These are phyloP conservation scores for Pholiota conissans DNA, from an alignment of 768 basidiomycete genomes.

Conservation along the genomic window DNA sequence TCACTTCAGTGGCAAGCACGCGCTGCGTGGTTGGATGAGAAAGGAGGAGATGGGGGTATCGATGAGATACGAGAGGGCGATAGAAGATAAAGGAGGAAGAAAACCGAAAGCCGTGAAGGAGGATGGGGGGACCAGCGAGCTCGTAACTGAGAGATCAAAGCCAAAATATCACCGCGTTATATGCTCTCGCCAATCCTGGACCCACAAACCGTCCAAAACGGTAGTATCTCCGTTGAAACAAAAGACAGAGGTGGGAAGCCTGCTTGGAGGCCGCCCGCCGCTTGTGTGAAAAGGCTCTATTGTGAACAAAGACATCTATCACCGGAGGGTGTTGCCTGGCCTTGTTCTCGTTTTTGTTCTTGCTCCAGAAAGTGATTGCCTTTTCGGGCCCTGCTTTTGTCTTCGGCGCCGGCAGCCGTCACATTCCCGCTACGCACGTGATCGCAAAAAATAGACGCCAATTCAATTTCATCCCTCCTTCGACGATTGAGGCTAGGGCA, in stretches of 20 bases:
- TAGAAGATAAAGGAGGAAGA: neutral
- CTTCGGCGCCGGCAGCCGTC: constrained; percentile 1
- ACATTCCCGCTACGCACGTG: neutral
- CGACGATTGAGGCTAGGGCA: too few relatives aligned
- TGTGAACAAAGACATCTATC: constrained; percentile 24
- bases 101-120: neutral
- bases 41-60: too few relatives aligned
- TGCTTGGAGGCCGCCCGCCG: neutral
- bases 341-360: neutral
- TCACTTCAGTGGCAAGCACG: constrained; percentile 23
- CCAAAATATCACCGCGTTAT: neutral
- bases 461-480: neutral
- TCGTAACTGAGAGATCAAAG: neutral
- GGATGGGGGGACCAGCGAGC: neutral
- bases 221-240: neutral
- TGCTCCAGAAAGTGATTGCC: constrained; percentile 2
- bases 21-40: constrained; percentile 30
- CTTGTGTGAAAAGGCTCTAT: too few relatives aligned
- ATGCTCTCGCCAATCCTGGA: neutral
- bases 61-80: too few relatives aligned
- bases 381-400: constrained; percentile 15
- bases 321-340: constrained; percentile 23
- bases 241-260: neutral
- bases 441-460: neutral
- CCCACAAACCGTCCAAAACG: neutral